Conservation (phyloP, 352 stramenopile genomes). For the Thalassiosira delicatula region DNA sequence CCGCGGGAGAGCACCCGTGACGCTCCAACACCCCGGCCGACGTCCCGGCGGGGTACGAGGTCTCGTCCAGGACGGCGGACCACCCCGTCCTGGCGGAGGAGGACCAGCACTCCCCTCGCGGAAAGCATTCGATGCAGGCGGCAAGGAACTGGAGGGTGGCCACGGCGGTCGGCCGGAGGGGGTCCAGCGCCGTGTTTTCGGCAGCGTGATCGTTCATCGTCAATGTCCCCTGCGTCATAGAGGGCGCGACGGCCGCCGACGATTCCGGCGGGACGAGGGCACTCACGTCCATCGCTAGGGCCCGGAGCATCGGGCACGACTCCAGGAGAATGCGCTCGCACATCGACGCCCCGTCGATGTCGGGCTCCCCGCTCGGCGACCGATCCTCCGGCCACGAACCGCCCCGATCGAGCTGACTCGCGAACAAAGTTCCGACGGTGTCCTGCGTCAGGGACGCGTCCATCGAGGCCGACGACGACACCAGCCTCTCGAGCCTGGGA, state of each 20-base stretch:
- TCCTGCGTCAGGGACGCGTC: slow-evolving; percentile 25
- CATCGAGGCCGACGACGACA: background rate
- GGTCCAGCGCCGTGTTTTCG: slow-evolving; percentile 13
- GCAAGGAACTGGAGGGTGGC: slow-evolving; percentile 63
- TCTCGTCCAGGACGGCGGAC: slow-evolving; percentile 55
- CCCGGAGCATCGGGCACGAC: slow-evolving; percentile 58
- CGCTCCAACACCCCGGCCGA: slow-evolving; percentile 46
- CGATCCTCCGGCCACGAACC: too few relatives aligned
- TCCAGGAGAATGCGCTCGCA: slow-evolving; percentile 40
- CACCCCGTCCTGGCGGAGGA: slow-evolving; percentile 62
- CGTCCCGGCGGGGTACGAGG: slow-evolving; percentile 38
- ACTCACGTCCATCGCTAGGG: slow-evolving; percentile 41
- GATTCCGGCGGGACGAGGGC: background rate
- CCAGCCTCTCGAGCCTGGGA: slow-evolving; percentile 48
- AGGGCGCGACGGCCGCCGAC: background rate
- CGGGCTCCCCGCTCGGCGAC: too few relatives aligned
- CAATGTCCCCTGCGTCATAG: background rate
- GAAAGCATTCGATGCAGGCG: slow-evolving; percentile 75
- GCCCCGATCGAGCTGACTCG: too few relatives aligned
- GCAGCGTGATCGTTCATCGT: background rate
- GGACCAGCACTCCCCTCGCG: slow-evolving; percentile 77
- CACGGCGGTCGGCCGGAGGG: slow-evolving; percentile 23
- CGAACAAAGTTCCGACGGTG: too few relatives aligned
- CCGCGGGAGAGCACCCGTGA: slow-evolving; percentile 55
- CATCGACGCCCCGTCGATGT: slow-evolving; percentile 19